Evolutionary conservation across 1,284 basidiomycete genomes (phyloP), one percentile per base, ranked within the genome.

Genomic region (Malassezia restricta): DNA sequence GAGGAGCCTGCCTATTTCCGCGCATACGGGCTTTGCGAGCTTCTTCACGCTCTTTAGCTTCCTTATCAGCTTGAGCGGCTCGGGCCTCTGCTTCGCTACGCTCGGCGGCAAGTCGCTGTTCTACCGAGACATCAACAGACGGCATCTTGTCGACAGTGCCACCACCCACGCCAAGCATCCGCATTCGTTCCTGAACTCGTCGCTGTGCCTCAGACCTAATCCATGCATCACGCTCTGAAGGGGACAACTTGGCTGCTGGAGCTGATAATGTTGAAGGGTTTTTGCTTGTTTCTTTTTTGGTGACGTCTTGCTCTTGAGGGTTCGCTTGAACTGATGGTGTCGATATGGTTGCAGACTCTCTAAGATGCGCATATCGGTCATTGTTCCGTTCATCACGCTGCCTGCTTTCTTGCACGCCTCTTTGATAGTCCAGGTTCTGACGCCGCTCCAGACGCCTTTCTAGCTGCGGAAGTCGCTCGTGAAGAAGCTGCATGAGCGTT

Each of bases 391-490:
- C 77, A 74, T 98, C 91, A 33, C 92, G 78, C 39, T 88, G 85
- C 43, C 85, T 77, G 45, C 66, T 66, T 6, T 80, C 76, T 8
- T 64, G 59, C 6, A 65, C 54, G 35, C 61, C 58, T 27, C 59
- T 57, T 77, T 85, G 85, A 41, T 87, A 83, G 41, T 86, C 77
- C 57, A 83, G 78, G 57, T 83, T 82, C 47, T 92, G 87, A 41
- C 86, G 77, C 24, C 83, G 83, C 66, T 87, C 82, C 56, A 95
- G 82, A 66, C 83, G 83, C 66, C 83, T 80, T 75, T 96, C 90
- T 11, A 98, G 80, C 59, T 87, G 86, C 0, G 92, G 94, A 3
- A 99, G 78, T 50, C 85, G 81, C 71, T 94, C 89, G 66, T 96
- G 89, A 82, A 87, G 82, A 44, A 99, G 77, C 51, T 80, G 79